A percentile compares a stretch with the other conserved stretches of the same genome.
phyloP scores from a whole-genome alignment of 768 basidiomycete genomes.

The Tylopilus felleus region DNA sequence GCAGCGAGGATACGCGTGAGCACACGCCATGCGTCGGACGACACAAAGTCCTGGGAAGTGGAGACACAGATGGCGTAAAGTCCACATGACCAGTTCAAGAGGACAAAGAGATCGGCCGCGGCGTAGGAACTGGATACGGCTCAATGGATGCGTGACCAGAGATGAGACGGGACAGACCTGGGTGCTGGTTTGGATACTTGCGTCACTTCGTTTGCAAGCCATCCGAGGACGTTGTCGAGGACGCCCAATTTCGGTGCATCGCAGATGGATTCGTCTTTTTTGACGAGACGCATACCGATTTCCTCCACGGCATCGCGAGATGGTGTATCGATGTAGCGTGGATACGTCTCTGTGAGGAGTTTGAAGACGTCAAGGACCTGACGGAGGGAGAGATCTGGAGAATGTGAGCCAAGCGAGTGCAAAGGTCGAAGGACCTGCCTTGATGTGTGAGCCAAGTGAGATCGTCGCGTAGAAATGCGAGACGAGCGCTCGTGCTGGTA shows the following conservation, averaged over 20 bases:
- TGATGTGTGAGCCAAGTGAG: conserved; percentile 53
- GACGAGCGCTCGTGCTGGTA: conserved; percentile 50
- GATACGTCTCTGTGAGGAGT: conserved; percentile 71
- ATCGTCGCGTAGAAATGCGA: conserved; percentile 62
- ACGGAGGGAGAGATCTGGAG: conserved; percentile 53
- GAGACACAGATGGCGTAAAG: conserved; percentile 54
- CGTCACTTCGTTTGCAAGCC: conserved; percentile 67
- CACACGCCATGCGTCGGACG: conserved; percentile 47
- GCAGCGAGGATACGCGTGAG: conserved; percentile 57
- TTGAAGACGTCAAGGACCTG: conserved; percentile 70
- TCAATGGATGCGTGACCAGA: not conserved
- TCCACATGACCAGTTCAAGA: conserved; percentile 68
- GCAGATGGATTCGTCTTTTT: conserved; percentile 51
- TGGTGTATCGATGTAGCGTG: conserved; percentile 68
- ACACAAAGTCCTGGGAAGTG: conserved; percentile 42
- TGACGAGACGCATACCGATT: conserved; percentile 61
- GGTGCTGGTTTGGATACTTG: conserved; percentile 52
- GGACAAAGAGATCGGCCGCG: conserved; percentile 59
- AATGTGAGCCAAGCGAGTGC: conserved; percentile 2
- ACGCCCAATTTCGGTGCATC: conserved; percentile 52
- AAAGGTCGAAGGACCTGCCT: conserved; percentile 40
- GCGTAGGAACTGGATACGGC: conserved; percentile 45
- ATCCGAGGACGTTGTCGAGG: conserved; percentile 68
- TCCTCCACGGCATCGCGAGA: conserved; percentile 72
- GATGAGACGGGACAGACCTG: conserved; percentile 43